Evolutionary conservation across 805 yeast genomes (phyloP), one percentile per base, ranked within the genome.

Genomic region (Candida nemodendra): DNA sequence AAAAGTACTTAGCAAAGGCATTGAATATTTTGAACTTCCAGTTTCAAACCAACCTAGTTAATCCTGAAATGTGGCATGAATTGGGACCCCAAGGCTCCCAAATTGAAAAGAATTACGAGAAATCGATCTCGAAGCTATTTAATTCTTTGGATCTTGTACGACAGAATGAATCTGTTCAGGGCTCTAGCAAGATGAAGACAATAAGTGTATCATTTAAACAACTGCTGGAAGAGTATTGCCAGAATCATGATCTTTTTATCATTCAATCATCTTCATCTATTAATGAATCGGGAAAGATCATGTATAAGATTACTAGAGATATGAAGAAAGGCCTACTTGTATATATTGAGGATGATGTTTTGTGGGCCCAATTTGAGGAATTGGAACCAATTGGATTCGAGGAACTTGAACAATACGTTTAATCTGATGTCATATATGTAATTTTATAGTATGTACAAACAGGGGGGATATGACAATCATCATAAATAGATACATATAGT

Each of bases 261-360:
- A 41, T 60, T 1, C 67, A 70, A 4, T 41, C 59, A 14, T 55
- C 59, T 21, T 50, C 65, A 4, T 19, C 42, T 6, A 32, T 47
- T 12, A 42, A 43, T 13, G 34, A 24, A 1, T 30, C 37, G 32
- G 82, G 80, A 1, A 59, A 65, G 30, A 65, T 71, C 3, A 52
- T 79, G 28, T 76, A 66, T 53, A 59, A 64, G 21, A 56, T 80
- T 12, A 55, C 66, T 4, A 49, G 56, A 18, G 50, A 61, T 32
- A 71, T 72, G 7, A 55, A 50, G 17, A 57, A 48, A 4, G 66
- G 69, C 0, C 11, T 69, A 27, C 11, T 47, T 26, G 66, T 75
- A 12, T 85, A 75, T 44, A 68, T 85, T 5, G 72, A 73, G 24
- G 79, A 80, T 30, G 90, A 87, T 47, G 80, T 85, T 2, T 48